Evolutionary conservation across 73 alveolate species (phyloP).

Genomic region (Tetrahymena thermophila): DNA sequence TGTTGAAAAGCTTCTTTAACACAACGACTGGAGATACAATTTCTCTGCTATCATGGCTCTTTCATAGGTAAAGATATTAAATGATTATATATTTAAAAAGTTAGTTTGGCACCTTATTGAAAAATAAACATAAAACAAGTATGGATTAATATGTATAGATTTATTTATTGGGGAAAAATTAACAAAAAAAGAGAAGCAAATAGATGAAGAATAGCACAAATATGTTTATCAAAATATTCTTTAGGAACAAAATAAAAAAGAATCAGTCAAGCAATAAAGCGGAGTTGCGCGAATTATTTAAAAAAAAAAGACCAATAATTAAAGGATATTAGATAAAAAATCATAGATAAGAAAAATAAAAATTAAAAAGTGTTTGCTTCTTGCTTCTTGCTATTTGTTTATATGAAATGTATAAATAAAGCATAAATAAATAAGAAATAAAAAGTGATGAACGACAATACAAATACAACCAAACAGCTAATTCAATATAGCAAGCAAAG

Average conservation of each 20-base stretch:
- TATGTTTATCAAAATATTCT: background rate
- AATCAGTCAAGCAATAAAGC: background rate
- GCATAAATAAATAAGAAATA: background rate
- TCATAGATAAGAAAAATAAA: background rate
- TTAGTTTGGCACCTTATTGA: background rate
- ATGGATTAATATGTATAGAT: too few relatives aligned
- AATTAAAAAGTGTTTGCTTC: background rate
- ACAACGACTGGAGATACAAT: conserved; percentile 81
- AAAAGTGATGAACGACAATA: too few relatives aligned
- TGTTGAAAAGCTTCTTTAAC: conserved; percentile 51
- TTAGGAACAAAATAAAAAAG: background rate
- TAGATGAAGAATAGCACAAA: background rate
- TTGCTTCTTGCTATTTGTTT: background rate
- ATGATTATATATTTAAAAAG: background rate
- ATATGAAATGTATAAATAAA: too few relatives aligned
- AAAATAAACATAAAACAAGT: too few relatives aligned
- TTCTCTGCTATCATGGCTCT: conserved; percentile 79
- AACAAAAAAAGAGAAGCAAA: background rate
- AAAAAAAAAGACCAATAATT: background rate
- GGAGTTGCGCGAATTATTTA: background rate
- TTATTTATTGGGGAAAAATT: background rate
- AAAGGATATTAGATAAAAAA: background rate
- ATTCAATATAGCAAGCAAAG: background rate
- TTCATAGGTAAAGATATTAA: conserved; percentile 43
- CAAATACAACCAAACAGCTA: background rate